Evolutionary conservation across 2,329 filamentous ascomycete genomes (phyloP).

Genomic region (Arthrinium puccinioides): DNA sequence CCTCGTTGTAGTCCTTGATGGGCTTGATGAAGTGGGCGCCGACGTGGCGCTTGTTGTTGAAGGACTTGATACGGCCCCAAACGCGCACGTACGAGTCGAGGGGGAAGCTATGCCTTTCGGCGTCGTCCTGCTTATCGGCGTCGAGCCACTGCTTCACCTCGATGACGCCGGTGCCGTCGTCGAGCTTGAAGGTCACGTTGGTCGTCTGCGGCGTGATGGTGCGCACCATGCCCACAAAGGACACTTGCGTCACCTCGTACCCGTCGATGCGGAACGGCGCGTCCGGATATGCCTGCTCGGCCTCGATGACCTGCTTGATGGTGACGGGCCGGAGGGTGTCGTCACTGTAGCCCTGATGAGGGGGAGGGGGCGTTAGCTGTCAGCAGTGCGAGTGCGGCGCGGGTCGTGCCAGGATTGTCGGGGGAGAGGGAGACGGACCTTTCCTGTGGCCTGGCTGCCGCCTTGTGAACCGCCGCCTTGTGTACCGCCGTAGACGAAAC

Average conservation of each 20-base stretch:
- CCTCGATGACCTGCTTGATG: slow-evolving; percentile 87
- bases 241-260: slow-evolving; percentile 64
- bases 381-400: slow-evolving; percentile 1
- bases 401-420: slow-evolving; percentile 1
- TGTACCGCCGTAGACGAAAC: slow-evolving; percentile 53
- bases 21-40: slow-evolving; percentile 74
- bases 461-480: slow-evolving; percentile 53
- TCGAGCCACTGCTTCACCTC: slow-evolving; percentile 89
- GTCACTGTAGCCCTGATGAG: slow-evolving; percentile 55
- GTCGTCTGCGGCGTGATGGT: slow-evolving; percentile 80
- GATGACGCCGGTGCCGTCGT: slow-evolving; percentile 88
- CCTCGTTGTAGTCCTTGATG: slow-evolving; percentile 81
- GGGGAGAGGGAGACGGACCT: slow-evolving; percentile 10
- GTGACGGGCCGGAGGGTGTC: slow-evolving; percentile 90
- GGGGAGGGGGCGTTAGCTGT: slow-evolving; percentile 2
- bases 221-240: slow-evolving; percentile 86
- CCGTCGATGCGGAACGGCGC: slow-evolving; percentile 81
- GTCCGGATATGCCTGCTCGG: slow-evolving; percentile 63
- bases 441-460: slow-evolving; percentile 41
- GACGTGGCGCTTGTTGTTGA: slow-evolving; percentile 77
- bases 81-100: slow-evolving; percentile 78
- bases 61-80: slow-evolving; percentile 76
- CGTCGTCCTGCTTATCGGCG: slow-evolving; percentile 44
- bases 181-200: slow-evolving; percentile 85
- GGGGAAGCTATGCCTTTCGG: slow-evolving; percentile 48